Evolutionary conservation across 1,139 yeast species (phyloP), one percentile per base, ranked within the genome.

Genomic region (Debaryomyces subglobosus): DNA sequence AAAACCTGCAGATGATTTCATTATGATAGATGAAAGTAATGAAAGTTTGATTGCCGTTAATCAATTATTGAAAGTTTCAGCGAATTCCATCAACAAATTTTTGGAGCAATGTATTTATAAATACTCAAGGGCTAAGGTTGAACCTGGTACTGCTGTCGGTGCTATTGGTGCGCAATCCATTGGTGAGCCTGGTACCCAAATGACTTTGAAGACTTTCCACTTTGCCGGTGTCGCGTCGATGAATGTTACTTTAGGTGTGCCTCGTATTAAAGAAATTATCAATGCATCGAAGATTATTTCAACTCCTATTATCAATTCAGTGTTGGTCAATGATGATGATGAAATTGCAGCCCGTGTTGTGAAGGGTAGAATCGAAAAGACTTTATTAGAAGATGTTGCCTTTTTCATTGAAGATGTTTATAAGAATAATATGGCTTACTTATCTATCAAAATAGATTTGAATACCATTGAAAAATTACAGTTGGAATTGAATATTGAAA

Each of bases 181-280:
- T 74, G 99, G 99, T 72, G 99, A 94, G 64, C 99, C 99, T 9
- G 99, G 99, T 70, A 94, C 99, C 0, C 99, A 94, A 71, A 94
- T 94, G 99, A 94, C 99, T 8, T 79, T 94, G 71, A 94, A 94
- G 72, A 94, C 99, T 63, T 94, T 94, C 89, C 99, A 94, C 77
- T 94, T 94, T 78, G 99, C 99, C 61, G 99, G 99, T 78, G 99
- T 94, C 51, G 99, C 99, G 29, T 89, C 97, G 43, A 94, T 94
- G 99, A 94, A 94, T 74, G 96, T 94, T 57, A 94, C 99, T 0
- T 81, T 94, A 59, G 99, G 99, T 82, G 99, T 94, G 43, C 99
- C 99, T 36, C 97, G 99, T 80, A 94, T 94, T 64, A 94, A 94
- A 71, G 99, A 94, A 77, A 94, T 94, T 65, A 94, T 94, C 65